These are phyloP conservation scores for Mimosa bimucronata DNA, from an alignment of 306 rosid species.

Conservation along the genomic window DNA sequence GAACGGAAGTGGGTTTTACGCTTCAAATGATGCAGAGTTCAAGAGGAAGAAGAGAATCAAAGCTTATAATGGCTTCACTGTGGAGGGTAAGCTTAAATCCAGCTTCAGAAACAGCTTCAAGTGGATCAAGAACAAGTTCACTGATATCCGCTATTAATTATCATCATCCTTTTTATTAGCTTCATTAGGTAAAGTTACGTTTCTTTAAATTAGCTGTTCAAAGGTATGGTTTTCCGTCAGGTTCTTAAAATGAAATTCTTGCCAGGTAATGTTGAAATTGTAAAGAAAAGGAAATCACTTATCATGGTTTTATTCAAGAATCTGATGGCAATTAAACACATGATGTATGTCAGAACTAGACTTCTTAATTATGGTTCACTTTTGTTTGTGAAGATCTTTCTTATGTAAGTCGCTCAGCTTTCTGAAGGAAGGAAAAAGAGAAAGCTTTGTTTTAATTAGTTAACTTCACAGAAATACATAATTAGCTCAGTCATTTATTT, in stretches of 20 bases:
- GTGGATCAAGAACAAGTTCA: slow-evolving; percentile 84
- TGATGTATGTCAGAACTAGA: not conserved
- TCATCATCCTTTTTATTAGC: no score
- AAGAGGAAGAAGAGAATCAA: slow-evolving; percentile 82
- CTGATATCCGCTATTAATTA: slow-evolving; percentile 41
- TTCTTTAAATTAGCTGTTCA: not conserved
- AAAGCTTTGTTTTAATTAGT: not conserved
- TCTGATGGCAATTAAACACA: not conserved
- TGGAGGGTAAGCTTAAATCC: slow-evolving; percentile 68
- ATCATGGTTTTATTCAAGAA: not conserved
- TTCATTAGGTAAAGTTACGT: not conserved
- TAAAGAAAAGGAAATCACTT: not conserved
- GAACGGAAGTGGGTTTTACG: slow-evolving; percentile 57
- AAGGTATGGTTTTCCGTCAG: not conserved
- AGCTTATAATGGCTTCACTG: slow-evolving; percentile 55
- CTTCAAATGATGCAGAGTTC: slow-evolving; percentile 67
- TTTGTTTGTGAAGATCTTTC: not conserved
- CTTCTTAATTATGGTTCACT: not conserved
- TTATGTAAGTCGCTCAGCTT: not conserved
- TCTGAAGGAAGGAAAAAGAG: not conserved
- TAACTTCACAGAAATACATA: no score
- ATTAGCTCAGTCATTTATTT: not conserved
- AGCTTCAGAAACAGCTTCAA: slow-evolving; percentile 68
- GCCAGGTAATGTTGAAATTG: not conserved
- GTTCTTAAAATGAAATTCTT: not conserved